phyloP scores from a whole-genome alignment of 179 eudicot genomes.

The Silene noctiflora region DNA sequence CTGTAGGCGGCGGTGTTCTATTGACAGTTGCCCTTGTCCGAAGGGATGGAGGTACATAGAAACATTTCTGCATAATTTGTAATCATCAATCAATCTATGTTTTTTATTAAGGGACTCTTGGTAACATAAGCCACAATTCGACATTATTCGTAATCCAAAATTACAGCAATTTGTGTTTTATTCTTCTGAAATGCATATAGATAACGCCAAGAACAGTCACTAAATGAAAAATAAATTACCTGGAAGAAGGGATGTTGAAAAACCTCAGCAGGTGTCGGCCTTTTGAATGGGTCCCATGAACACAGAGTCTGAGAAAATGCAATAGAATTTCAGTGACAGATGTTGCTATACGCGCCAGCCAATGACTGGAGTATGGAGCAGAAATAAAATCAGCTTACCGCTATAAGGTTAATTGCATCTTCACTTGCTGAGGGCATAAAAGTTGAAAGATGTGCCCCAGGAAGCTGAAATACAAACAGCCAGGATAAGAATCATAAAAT shows the following conservation, averaged over 20 bases:
- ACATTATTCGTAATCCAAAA: neutral
- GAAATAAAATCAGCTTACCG: slow-evolving; percentile 37
- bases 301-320: slow-evolving; percentile 56
- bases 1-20: slow-evolving; percentile 71
- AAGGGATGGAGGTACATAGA: slow-evolving; percentile 70
- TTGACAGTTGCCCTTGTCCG: slow-evolving; percentile 52
- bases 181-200: neutral
- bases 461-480: slow-evolving; percentile 40
- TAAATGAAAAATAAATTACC: slow-evolving; percentile 30
- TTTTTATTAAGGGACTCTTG: neutral
- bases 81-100: no score
- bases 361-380: neutral
- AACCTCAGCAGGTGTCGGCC: slow-evolving; percentile 88
- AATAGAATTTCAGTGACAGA: slow-evolving; percentile 10
- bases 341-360: neutral
- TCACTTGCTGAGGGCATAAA: slow-evolving; percentile 76
- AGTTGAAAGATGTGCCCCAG: slow-evolving; percentile 61
- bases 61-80: slow-evolving; percentile 55
- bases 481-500: neutral
- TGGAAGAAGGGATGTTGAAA: slow-evolving; percentile 93
- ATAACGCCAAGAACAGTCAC: neutral
- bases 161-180: neutral
- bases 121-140: neutral
- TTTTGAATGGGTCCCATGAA: slow-evolving; percentile 90
- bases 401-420: slow-evolving; percentile 70